Conservation (phyloP, 2,329 filamentous ascomycete genomes). For the Magnaporthales sp. region DNA sequence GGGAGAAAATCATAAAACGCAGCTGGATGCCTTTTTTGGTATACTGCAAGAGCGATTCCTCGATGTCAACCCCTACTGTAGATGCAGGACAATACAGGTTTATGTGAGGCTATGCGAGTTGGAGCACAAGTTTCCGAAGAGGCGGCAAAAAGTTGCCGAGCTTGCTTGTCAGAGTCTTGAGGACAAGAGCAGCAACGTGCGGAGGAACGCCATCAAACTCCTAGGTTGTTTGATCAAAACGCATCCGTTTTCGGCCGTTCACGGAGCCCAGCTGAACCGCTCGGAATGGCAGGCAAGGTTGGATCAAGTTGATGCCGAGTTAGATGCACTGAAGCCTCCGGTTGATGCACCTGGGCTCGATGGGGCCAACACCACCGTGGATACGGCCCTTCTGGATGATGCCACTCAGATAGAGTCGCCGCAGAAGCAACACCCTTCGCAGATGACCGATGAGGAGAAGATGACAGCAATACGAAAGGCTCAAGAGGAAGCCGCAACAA, state of each 20-base stretch:
- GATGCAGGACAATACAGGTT: conserved; percentile 85
- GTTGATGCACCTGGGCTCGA: conserved; percentile 63
- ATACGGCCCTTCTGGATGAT: conserved; percentile 75
- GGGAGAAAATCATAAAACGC: conserved; percentile 85
- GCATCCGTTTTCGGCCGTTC: conserved; percentile 87
- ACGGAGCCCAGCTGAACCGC: conserved; percentile 75
- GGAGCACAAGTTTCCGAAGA: conserved; percentile 93
- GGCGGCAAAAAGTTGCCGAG: conserved; percentile 79
- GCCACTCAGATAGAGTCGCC: conserved; percentile 72
- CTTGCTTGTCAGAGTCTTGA: conserved; percentile 82
- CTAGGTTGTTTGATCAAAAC: conserved; percentile 83
- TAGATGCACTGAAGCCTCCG: conserved; percentile 74
- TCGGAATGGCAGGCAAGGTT: conserved; percentile 81
- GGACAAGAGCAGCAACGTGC: conserved; percentile 96
- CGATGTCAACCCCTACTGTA: conserved; percentile 93
- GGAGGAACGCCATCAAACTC: conserved; percentile 89
- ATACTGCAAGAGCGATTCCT: conserved; percentile 93
- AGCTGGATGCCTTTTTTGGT: conserved; percentile 95
- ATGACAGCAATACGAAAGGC: conserved; percentile 67
- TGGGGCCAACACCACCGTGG: conserved; percentile 59
- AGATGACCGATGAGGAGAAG: conserved; percentile 74
- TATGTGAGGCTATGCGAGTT: conserved; percentile 87
- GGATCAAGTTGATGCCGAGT: conserved; percentile 72
- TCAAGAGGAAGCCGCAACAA: conserved; percentile 78
- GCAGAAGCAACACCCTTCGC: conserved; percentile 36